Evolutionary conservation across 73 alveolate species (phyloP).

Genomic region (Durusdinium trenchii): DNA sequence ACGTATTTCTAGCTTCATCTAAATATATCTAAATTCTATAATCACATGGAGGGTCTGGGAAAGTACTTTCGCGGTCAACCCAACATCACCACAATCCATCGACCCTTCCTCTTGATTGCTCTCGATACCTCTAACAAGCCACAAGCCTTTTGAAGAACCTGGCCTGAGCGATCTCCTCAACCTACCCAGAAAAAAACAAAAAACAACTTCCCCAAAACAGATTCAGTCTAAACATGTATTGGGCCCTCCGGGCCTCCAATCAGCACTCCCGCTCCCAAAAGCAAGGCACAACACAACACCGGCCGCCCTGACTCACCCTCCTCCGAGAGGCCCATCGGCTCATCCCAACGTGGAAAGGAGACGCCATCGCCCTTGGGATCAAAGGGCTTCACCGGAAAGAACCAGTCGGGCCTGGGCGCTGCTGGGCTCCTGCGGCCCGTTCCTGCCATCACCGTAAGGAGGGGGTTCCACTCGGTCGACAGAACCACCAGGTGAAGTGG

Average conservation of each 20-base stretch:
- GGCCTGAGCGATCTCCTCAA: too few species aligned
- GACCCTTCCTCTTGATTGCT: too few species aligned
- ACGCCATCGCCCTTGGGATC: slow-evolving; percentile 87
- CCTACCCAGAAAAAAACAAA: too few species aligned
- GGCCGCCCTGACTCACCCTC: not conserved
- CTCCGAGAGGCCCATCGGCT: slow-evolving; percentile 18
- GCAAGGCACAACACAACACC: not conserved
- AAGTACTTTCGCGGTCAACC: too few species aligned
- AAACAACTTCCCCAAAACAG: too few species aligned
- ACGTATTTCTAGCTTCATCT: too few species aligned
- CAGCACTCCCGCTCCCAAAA: not conserved
- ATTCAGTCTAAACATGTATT: not conserved
- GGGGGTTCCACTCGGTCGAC: not conserved
- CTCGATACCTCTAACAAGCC: too few species aligned
- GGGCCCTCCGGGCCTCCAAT: not conserved
- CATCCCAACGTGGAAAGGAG: slow-evolving; percentile 74
- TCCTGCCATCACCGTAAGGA: not conserved
- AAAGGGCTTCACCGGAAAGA: slow-evolving; percentile 85
- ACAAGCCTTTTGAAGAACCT: too few species aligned
- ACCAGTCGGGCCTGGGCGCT: slow-evolving; percentile 74
- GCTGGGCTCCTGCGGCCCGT: not conserved
- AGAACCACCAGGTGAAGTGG: not conserved
- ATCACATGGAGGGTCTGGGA: too few species aligned
- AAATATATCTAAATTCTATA: too few species aligned
- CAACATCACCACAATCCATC: too few species aligned